Conservation (phyloP, 208 protist species). For the Zelonia costaricensis region DNA sequence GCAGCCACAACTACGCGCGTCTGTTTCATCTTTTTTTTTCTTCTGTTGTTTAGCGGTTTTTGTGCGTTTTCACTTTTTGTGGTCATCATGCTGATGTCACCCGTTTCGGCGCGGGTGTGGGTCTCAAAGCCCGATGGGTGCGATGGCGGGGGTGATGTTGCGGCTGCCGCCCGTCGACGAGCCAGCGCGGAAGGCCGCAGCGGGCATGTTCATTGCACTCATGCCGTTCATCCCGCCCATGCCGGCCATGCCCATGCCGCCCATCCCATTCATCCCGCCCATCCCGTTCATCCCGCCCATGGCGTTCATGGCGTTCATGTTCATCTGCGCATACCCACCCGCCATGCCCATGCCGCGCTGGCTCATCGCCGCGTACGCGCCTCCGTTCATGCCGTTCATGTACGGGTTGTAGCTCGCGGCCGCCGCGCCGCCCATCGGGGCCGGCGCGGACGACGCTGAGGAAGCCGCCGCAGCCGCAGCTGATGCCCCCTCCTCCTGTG, state of each 20-base stretch:
- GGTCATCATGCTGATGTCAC: too few species aligned
- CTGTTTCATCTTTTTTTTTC: too few species aligned
- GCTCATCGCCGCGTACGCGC: conserved; percentile 14
- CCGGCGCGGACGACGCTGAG: neutral
- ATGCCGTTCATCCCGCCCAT: too few species aligned
- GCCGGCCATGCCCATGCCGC: too few species aligned
- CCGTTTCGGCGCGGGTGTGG: too few species aligned
- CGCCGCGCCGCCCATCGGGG: neutral
- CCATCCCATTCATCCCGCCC: too few species aligned
- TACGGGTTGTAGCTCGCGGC: conserved; percentile 4
- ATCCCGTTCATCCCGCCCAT: too few species aligned
- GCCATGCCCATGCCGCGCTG: conserved; percentile 8
- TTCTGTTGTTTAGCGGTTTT: neutral
- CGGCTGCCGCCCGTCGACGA: neutral
- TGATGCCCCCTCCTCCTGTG: conserved; percentile 28
- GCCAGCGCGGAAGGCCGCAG: neutral
- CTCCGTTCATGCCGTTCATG: neutral
- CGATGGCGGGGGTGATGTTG: conserved; percentile 1
- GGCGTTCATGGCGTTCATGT: neutral
- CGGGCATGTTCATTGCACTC: neutral
- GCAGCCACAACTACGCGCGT: too few species aligned
- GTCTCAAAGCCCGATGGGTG: conserved; percentile 9
- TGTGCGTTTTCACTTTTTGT: neutral
- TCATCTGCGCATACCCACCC: neutral
- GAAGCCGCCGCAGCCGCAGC: neutral